Evolutionary conservation across 2,329 filamentous ascomycete genomes (phyloP).

Genomic region (Karstenula rhodostoma): DNA sequence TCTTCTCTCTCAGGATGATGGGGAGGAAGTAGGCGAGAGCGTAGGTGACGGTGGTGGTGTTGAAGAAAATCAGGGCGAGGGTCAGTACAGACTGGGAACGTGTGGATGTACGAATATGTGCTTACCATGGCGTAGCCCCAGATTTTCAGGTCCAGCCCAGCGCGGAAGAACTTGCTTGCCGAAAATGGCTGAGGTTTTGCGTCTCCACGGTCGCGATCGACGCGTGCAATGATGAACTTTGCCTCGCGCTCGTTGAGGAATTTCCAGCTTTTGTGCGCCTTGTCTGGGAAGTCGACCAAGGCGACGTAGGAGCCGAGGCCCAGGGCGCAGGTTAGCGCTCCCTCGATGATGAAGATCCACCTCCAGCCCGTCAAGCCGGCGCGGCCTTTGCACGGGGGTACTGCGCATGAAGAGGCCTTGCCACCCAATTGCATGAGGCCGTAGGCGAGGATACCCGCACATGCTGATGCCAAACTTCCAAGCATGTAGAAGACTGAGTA

Average conservation of each 20-base stretch:
- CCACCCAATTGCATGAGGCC: constrained; percentile 73
- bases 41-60: constrained; percentile 76
- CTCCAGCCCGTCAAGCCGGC: constrained; percentile 56
- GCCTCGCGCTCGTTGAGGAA: constrained; percentile 58
- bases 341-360: constrained; percentile 58
- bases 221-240: constrained; percentile 59
- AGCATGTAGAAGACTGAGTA: constrained; percentile 75
- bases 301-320: constrained; percentile 52
- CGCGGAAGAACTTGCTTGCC: constrained; percentile 56
- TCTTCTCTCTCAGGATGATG: constrained; percentile 69
- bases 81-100: constrained; percentile 21
- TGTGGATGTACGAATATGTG: background rate
- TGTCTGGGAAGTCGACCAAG: constrained; percentile 57
- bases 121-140: constrained; percentile 60
- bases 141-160: constrained; percentile 60
- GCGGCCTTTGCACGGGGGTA: constrained; percentile 30
- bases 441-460: constrained; percentile 74
- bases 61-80: constrained; percentile 57
- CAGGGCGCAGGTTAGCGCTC: constrained; percentile 51
- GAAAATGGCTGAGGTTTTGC: constrained; percentile 58
- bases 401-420: background rate
- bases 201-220: constrained; percentile 63
- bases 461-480: constrained; percentile 71
- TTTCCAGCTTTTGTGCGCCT: constrained; percentile 51
- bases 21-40: constrained; percentile 82